Percentiles rank a stretch among this genome's conserved stretches.
phyloP scores from a whole-genome alignment of 139 green algal genomes.

The Eudorina sp. region DNA sequence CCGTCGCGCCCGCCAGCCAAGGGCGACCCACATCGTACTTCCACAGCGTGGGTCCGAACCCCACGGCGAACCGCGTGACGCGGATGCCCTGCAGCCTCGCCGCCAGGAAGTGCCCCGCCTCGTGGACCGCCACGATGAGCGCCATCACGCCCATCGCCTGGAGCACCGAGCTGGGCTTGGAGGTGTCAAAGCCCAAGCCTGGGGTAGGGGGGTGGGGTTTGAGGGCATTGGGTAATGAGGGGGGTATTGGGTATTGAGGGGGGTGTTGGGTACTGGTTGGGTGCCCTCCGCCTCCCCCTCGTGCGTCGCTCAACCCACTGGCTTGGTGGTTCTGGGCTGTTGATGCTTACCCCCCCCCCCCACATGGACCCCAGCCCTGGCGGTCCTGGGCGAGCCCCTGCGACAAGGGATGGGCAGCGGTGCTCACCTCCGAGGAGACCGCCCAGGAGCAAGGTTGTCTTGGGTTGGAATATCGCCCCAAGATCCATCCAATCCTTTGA shows the following conservation, averaged over 20 bases:
- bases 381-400: no score
- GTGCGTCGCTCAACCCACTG: no score
- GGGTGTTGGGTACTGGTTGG: no score
- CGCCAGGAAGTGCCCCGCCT: slow-evolving; percentile 93
- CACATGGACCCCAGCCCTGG: no score
- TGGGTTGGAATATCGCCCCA: neutral
- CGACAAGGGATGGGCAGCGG: no score
- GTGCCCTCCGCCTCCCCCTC: no score
- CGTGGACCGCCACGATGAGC: slow-evolving; percentile 92
- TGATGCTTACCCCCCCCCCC: no score
- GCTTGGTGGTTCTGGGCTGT: no score
- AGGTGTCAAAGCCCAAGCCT: slow-evolving; percentile 19
- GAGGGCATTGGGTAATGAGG: neutral
- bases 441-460: neutral
- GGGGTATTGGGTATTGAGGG: no score
- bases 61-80: slow-evolving; percentile 96
- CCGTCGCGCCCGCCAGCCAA: no score
- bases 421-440: slow-evolving; percentile 5
- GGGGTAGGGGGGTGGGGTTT: neutral
- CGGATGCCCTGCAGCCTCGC: slow-evolving; percentile 89
- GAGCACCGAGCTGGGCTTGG: slow-evolving; percentile 65
- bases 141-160: slow-evolving; percentile 87
- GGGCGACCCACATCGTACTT: slow-evolving; percentile 80
- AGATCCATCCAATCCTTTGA: neutral
- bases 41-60: slow-evolving; percentile 92